Conservation (phyloP, 2,329 filamentous ascomycete genomes). For the Bipolaris oryzae region DNA sequence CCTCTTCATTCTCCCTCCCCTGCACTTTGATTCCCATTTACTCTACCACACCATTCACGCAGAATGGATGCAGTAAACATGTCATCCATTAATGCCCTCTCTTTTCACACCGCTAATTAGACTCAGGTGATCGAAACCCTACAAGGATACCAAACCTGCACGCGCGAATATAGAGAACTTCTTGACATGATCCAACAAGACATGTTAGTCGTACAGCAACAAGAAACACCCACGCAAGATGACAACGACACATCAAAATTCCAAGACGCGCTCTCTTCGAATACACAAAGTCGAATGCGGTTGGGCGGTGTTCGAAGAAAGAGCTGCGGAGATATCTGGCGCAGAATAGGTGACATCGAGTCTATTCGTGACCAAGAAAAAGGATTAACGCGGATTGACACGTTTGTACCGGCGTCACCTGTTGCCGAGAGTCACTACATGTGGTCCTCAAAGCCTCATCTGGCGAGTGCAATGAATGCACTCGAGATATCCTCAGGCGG, state of each 20-base stretch:
- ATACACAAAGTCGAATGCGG: neutral
- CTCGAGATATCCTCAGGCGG: neutral
- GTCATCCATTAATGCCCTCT: neutral
- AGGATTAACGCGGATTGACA: neutral
- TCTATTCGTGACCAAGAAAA: neutral
- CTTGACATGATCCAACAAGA: constrained; percentile 2
- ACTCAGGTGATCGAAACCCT: neutral
- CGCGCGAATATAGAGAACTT: neutral
- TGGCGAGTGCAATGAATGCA: neutral
- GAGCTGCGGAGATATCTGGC: constrained; percentile 2
- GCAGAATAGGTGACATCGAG: neutral
- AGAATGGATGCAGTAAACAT: neutral
- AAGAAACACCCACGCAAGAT: neutral
- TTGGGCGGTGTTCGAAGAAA: neutral
- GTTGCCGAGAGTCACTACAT: neutral
- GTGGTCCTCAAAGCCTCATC: neutral
- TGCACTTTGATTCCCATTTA: neutral
- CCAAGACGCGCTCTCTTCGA: neutral
- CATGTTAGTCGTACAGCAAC: constrained; percentile 1
- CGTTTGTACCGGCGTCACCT: neutral
- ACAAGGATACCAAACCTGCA: neutral
- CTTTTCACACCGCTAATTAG: neutral
- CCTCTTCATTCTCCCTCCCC: neutral
- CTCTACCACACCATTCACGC: neutral
- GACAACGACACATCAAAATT: too few species aligned